phyloP scores from a whole-genome alignment of 2,329 filamentous ascomycete genomes.

The Xylaria sp. region DNA sequence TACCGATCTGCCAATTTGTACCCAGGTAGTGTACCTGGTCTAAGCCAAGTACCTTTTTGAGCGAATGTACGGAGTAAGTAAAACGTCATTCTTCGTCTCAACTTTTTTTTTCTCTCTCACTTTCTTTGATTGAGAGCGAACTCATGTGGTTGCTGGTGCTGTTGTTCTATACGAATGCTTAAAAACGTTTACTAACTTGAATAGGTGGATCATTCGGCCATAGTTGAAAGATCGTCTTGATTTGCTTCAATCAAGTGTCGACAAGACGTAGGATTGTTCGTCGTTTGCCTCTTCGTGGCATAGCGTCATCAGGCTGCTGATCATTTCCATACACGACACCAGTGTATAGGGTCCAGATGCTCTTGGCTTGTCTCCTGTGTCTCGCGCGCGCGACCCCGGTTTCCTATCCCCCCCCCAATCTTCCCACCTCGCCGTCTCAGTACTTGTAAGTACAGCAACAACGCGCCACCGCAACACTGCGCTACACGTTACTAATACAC shows the following conservation, averaged over 20 bases:
- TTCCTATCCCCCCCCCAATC: constrained; percentile 34
- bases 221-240: constrained; percentile 14
- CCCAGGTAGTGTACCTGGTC: constrained; percentile 1
- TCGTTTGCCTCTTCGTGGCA: constrained; percentile 42
- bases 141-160: not conserved
- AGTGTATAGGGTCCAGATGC: constrained; percentile 45
- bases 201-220: not conserved
- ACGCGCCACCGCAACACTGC: not conserved
- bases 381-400: constrained; percentile 36
- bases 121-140: not conserved
- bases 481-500: constrained; percentile 14
- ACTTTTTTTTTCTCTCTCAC: not conserved
- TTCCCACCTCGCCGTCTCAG: constrained; percentile 30
- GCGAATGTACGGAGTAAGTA: not conserved
- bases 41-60: not conserved
- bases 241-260: constrained; percentile 21
- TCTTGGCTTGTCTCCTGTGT: constrained; percentile 37
- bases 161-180: not conserved
- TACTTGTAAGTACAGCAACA: not conserved
- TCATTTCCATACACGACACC: constrained; percentile 45
- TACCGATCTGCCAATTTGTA: constrained; percentile 28
- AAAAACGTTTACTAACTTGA: not conserved
- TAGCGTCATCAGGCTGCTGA: constrained; percentile 48
- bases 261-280: constrained; percentile 30
- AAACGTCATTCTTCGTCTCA: not conserved